A percentile compares a stretch with the other conserved stretches of the same genome.
Conservation (phyloP, 176 grass and related monocot species). For the Rhynchospora pubera region DNA sequence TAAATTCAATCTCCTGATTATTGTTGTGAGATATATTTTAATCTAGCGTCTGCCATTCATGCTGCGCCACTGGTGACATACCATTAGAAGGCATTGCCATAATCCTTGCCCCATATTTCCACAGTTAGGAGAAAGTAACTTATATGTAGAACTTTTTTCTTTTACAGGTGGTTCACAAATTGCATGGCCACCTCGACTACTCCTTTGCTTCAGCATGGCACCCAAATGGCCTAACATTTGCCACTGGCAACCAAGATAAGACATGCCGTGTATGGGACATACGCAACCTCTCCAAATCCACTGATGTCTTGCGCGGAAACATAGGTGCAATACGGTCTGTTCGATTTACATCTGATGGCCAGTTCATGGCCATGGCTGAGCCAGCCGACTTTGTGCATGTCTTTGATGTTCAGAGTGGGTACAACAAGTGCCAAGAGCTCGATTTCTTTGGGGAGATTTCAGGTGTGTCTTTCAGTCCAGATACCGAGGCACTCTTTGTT, state of each 20-base stretch:
- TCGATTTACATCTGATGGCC: conserved; percentile 74
- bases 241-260: conserved; percentile 98
- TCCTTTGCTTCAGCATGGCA: conserved; percentile 95
- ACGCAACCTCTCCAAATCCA: conserved; percentile 69
- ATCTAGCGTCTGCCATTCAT: conserved; percentile 12
- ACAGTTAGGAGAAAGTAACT: neutral
- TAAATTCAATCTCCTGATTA: too few species aligned
- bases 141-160: conserved; percentile 6
- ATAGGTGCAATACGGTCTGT: conserved; percentile 87
- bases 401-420: conserved; percentile 60
- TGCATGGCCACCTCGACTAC: conserved; percentile 77
- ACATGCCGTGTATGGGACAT: conserved; percentile 92
- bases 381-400: conserved; percentile 93
- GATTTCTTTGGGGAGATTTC: conserved; percentile 98
- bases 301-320: conserved; percentile 69
- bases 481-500: conserved; percentile 68
- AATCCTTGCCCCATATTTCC: neutral
- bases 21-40: neutral
- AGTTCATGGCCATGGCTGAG: conserved; percentile 92
- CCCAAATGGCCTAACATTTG: conserved; percentile 77
- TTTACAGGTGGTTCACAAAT: conserved; percentile 48
- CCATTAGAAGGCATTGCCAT: conserved; percentile 2
- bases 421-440: conserved; percentile 68
- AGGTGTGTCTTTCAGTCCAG: conserved; percentile 72
- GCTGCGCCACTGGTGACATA: neutral